Base-by-base conservation (phyloP, 2,329 filamentous ascomycete genomes). In the Paecilomyces fulvus region DNA sequence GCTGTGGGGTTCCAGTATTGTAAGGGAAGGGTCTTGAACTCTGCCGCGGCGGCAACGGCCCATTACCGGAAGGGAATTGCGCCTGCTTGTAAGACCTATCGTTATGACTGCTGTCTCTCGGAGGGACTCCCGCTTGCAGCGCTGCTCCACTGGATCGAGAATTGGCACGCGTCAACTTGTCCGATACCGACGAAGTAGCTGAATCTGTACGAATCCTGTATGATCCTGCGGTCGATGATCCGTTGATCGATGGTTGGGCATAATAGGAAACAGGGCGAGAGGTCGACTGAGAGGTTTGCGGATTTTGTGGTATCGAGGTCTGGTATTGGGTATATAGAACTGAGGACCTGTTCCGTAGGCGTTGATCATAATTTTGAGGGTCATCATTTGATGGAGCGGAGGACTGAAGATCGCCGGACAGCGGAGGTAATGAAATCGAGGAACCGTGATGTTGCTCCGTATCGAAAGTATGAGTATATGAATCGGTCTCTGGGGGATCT, bases 1-100 rank as follows among this genome's bases (percentile, higher is more conserved):
- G 63, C 52, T 73, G 68, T 7, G 71, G 57, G 12, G 67, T 54
- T 4, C 63, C 69, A 54, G 63, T 70, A 43, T 62, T 62, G 60
- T 83, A 80, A 43, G 80, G 82, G 72, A 87, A 82, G 49, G 88
- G 84, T 68, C 86, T 84, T 10, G 91, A 96, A 65, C 85, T 88
- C 68, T 87, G 83, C 64, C 91, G 83, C 48, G 88, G 87, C 49
- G 90, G 89, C 58, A 88, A 71, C 12, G 86, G 83, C 4, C 82
- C 83, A 67, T 82, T 85, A 12, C 77, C 80, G 30, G 74, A 71
- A 37, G 80, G 77, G 52, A 82, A 77, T 61, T 83, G 84, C 53
- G 79, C 77, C 59, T 83, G 79, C 55, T 83, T 82, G 69, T 92
- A 90, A 30, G 83, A 79, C 62, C 85, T 80, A 59, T 89, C 86